A percentile compares a stretch with the other conserved stretches of the same genome.
These are phyloP conservation scores for Aspergillus sp. DNA, from an alignment of 2,329 filamentous ascomycete species.

Conservation along the genomic window DNA sequence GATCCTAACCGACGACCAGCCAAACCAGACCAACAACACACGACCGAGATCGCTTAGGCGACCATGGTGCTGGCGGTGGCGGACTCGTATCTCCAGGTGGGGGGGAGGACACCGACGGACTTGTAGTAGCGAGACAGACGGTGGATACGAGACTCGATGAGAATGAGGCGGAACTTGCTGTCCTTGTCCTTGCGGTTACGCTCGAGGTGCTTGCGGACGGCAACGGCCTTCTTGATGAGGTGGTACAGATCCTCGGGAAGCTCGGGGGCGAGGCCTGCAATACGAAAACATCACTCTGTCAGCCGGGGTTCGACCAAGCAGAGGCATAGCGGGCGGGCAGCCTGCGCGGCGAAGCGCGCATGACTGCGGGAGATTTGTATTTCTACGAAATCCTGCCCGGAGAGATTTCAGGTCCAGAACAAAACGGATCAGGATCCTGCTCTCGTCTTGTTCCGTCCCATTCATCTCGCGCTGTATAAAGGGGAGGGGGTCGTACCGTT, in stretches of 20 bases:
- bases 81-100: slow-evolving; percentile 99
- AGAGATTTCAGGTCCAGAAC: not conserved
- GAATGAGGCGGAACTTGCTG: slow-evolving; percentile 99
- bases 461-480: slow-evolving; percentile 23
- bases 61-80: slow-evolving; percentile 94
- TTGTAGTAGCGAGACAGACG: slow-evolving; percentile 99
- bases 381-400: not conserved
- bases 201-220: slow-evolving; percentile 99
- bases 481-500: slow-evolving; percentile 66
- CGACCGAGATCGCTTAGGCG: slow-evolving; percentile 58
- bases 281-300: slow-evolving; percentile 76
- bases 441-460: slow-evolving; percentile 5
- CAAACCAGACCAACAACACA: slow-evolving; percentile 3
- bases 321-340: slow-evolving; percentile 61
- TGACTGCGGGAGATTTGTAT: slow-evolving; percentile 15
- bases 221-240: slow-evolving; percentile 99
- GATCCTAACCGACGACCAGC: slow-evolving; percentile 1
- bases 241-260: slow-evolving; percentile 99
- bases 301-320: slow-evolving; percentile 77
- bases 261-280: slow-evolving; percentile 94
- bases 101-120: slow-evolving; percentile 78
- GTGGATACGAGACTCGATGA: slow-evolving; percentile 99
- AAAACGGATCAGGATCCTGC: no score
- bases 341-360: not conserved
- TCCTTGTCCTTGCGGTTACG: slow-evolving; percentile 99